phyloP scores from a whole-genome alignment of 75 land plant species.

The Picea sitchensis region DNA sequence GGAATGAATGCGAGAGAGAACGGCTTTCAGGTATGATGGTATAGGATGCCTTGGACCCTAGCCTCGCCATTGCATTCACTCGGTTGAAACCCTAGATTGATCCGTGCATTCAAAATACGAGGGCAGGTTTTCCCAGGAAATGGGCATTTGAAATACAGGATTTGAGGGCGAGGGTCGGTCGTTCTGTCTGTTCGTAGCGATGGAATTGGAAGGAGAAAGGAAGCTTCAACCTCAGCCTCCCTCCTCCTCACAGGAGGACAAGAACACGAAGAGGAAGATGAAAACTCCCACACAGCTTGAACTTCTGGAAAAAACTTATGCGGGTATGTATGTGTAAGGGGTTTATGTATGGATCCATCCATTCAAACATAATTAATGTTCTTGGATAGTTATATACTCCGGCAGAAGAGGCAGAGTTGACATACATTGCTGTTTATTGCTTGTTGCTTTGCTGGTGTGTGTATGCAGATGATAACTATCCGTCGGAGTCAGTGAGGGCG shows the following conservation, averaged over 20 bases:
- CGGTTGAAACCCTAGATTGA: slow-evolving; percentile 1
- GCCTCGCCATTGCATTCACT: neutral
- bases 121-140: slow-evolving; percentile 2
- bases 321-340: slow-evolving; percentile 29
- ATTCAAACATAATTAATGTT: no score
- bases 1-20: neutral
- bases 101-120: neutral
- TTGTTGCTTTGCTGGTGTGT: slow-evolving; percentile 10
- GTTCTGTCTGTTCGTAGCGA: neutral
- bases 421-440: neutral
- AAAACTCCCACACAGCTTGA: slow-evolving; percentile 91
- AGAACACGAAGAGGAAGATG: slow-evolving; percentile 79
- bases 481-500: slow-evolving; percentile 65
- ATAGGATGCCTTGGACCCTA: neutral
- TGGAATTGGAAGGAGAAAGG: neutral
- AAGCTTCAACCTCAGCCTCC: neutral
- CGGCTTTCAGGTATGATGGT: neutral
- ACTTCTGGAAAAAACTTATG: slow-evolving; percentile 77
- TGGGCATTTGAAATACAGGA: neutral
- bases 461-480: slow-evolving; percentile 76
- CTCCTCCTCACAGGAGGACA: slow-evolving; percentile 12
- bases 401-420: neutral
- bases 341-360: neutral
- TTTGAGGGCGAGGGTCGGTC: neutral
- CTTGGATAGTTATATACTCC: neutral